Base-by-base conservation (phyloP, 129 eudicot genomes). In the Escallonia rubra region DNA sequence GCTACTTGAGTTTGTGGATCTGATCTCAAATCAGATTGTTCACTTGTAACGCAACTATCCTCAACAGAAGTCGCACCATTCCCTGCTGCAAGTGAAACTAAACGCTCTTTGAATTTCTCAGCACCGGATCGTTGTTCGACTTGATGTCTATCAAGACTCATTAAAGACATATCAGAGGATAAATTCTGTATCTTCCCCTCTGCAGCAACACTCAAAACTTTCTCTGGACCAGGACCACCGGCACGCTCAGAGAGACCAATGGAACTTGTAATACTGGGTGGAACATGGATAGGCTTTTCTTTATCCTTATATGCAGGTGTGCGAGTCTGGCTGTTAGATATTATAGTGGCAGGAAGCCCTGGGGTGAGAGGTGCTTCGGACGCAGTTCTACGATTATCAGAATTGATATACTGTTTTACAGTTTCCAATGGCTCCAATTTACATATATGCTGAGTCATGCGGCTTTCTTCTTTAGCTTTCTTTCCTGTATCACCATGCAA, bases 161-260 rank as follows among this genome's bases (percentile, higher is more conserved):
- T 14, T 48, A 83, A 78, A 52, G 83, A 76, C 47, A 81, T 65
- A 68, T 76, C 85, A 74, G 90, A 74, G 65, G 82, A 72, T 44
- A 80, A 50, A 34, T 73, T 80, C 52, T 78, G 68, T 56, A 68
- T 56, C 16, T 56, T 63, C 52, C 50, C 72, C 68, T 78, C 88
- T 51, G 65, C 57, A 49, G 59, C 57, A 43, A 70, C 72, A 61
- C 46, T 66, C 50, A 56, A 6, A 38, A 68, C 83, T 66, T 78
- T 67, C 11, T 73, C 74, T 11, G 44, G 45, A 60, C 45, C 58
- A 57, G 67, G 46, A 67, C 74, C 77, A 67, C 46, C 9, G 48
- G 80, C 73, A 44, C 57, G 64, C 42, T 12, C 50, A 41, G 57
- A 72, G 55, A 10, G 55, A 41, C 79, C 75, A 53, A 52, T 42